Evolutionary conservation across 2,329 filamentous ascomycete species (phyloP), one percentile per base, ranked within the genome.

Genomic region (Neofusicoccum laricinum): DNA sequence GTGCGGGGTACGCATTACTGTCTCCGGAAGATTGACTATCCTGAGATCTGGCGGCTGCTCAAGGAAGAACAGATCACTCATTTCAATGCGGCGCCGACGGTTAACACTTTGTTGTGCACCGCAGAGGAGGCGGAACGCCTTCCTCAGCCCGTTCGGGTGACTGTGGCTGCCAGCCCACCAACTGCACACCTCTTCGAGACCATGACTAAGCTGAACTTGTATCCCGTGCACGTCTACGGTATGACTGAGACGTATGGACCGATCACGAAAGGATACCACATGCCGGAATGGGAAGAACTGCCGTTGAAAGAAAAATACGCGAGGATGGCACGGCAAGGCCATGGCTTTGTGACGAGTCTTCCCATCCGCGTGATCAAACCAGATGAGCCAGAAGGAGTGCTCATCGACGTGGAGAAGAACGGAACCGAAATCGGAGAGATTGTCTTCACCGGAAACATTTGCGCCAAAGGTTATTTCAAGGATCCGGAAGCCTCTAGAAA

Each of bases 1-100:
- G 93, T 95, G 4, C 85, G 95, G 66, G 95, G 94, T n/a, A 96
- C 94, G 2, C 93, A 98, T 76, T 93, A 97, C 75, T 97, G 93
- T 71, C 82, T 99, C 17, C 86, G 95, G 66, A 98, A 97, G 81
- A 92, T 99, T 68, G 93, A 98, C 78, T 99, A 99, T 74, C 87
- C 91, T 0, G 83, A 94, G 65, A 96, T 99, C 66, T 99, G 95
- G 95, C 85, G 86, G 55, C 80, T 99, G 3, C 80, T 99, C 38
- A 96, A 93, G 72, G 86, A 92, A 61, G 91, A 98, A 77, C 82
- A 86, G 6, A 90, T 99, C 68, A 98, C 93, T 0, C 95, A 99
- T 77, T 98, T 96, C 80, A 96, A 94, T 73, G 94, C 94, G 0
- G 95, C 94, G 0, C 95, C 95, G 0, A 99, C 95, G 0, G 95